Conservation (phyloP, 2,329 filamentous ascomycete genomes). For the Xylaria digitata region DNA sequence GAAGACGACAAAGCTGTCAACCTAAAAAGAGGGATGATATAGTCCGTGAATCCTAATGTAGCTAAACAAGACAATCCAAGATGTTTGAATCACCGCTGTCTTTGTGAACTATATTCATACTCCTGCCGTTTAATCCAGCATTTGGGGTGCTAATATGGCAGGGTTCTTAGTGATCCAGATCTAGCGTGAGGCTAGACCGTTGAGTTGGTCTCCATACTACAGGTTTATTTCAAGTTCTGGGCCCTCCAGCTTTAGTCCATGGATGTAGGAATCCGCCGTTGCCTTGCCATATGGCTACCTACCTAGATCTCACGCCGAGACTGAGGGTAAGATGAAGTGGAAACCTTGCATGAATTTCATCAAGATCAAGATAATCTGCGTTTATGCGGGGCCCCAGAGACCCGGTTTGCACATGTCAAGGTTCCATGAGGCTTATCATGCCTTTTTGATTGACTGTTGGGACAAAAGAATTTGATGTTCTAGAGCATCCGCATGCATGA, state of each 20-base stretch:
- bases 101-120: background rate
- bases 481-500: background rate
- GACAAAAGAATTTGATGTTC: background rate
- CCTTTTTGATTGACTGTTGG: background rate
- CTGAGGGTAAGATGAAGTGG: background rate
- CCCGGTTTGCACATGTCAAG: background rate
- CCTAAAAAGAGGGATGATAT: background rate
- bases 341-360: slow-evolving; percentile 3
- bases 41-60: background rate
- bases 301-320: background rate
- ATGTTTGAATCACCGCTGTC: background rate
- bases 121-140: background rate
- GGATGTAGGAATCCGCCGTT: background rate
- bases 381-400: background rate
- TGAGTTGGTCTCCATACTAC: background rate
- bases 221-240: background rate
- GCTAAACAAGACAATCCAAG: no score
- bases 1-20: background rate
- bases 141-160: background rate
- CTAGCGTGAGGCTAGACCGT: slow-evolving; percentile 2
- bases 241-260: background rate
- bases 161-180: slow-evolving; percentile 3
- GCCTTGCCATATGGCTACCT: background rate
- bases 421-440: background rate
- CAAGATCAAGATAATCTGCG: background rate